These are phyloP conservation scores for Rhizopogon vinicolor DNA, from an alignment of 768 basidiomycete genomes.

Conservation along the genomic window DNA sequence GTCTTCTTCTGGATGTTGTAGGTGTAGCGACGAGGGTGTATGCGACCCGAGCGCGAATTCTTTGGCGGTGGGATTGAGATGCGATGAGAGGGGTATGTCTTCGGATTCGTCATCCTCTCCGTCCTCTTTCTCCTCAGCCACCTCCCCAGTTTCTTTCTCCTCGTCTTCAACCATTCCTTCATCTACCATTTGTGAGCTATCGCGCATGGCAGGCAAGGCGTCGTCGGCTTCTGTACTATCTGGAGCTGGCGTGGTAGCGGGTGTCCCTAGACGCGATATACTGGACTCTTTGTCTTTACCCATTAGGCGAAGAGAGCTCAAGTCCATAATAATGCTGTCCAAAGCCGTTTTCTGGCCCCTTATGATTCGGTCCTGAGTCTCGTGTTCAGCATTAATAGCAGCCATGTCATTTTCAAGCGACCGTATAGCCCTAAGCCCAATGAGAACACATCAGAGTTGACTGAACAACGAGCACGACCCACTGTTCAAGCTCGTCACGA, in stretches of 20 bases:
- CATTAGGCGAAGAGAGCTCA: conserved; percentile 57
- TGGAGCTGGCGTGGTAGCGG: conserved; percentile 45
- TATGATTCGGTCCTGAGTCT: conserved; percentile 63
- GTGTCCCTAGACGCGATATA: conserved; percentile 35
- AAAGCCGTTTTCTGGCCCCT: conserved; percentile 65
- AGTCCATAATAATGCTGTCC: conserved; percentile 58
- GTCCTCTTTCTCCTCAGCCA: conserved; percentile 31
- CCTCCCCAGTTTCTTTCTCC: conserved; percentile 40
- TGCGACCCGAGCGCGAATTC: conserved; percentile 27
- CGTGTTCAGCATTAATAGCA: conserved; percentile 70
- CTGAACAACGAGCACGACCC: conserved; percentile 25
- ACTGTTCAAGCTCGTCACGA: conserved; percentile 76
- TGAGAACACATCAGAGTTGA: neutral
- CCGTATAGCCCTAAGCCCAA: conserved; percentile 50
- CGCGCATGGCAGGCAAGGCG: conserved; percentile 7
- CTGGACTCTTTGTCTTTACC: conserved; percentile 60
- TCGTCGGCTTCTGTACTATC: conserved; percentile 28
- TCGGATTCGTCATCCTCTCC: conserved; percentile 32
- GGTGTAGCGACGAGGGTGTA: conserved; percentile 21
- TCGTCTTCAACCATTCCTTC: conserved; percentile 32
- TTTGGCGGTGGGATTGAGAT: conserved; percentile 28
- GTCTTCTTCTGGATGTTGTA: conserved; percentile 29
- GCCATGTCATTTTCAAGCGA: conserved; percentile 75
- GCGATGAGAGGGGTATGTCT: conserved; percentile 20
- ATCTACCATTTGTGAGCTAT: conserved; percentile 7